A percentile compares a stretch with the other conserved stretches of the same genome.
phyloP scores from a whole-genome alignment of 495 filamentous ascomycete genomes.

The Aspergillus bridgeri region DNA sequence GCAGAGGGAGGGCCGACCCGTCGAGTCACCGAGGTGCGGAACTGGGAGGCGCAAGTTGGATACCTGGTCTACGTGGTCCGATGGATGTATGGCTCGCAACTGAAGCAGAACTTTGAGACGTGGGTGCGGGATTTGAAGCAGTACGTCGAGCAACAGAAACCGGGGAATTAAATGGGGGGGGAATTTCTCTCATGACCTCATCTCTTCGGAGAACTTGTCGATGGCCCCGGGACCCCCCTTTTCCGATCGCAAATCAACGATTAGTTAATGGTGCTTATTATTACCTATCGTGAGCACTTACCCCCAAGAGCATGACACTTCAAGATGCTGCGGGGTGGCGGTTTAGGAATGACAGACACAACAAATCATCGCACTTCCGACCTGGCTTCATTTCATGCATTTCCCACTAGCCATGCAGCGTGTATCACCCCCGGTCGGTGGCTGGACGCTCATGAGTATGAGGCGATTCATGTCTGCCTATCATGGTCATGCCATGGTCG shows the following conservation, averaged over 20 bases:
- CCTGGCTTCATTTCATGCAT: neutral
- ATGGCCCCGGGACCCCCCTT: too few relatives aligned
- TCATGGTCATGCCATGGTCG: too few relatives aligned
- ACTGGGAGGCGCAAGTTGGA: slow-evolving; percentile 44
- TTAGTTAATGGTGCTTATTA: neutral
- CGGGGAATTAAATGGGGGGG: neutral
- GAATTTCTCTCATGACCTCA: too few relatives aligned
- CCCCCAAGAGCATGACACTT: neutral
- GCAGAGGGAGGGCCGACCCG: slow-evolving; percentile 11
- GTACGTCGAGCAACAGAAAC: slow-evolving; percentile 23
- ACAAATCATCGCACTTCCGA: neutral
- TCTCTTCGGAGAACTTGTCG: too few relatives aligned
- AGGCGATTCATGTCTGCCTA: neutral
- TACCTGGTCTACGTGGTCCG: slow-evolving; percentile 37
- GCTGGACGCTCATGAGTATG: neutral
- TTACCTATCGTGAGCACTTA: neutral
- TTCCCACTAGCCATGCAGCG: neutral
- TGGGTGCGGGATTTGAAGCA: slow-evolving; percentile 41
- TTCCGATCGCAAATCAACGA: too few relatives aligned
- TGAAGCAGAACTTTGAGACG: slow-evolving; percentile 35
- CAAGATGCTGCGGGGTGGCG: neutral
- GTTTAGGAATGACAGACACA: neutral
- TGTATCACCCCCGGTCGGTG: neutral
- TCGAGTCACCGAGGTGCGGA: slow-evolving; percentile 34
- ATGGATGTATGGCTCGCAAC: slow-evolving; percentile 33